phyloP scores from a whole-genome alignment of 2,329 filamentous ascomycete genomes.

The Hymenoscyphus albidus region DNA sequence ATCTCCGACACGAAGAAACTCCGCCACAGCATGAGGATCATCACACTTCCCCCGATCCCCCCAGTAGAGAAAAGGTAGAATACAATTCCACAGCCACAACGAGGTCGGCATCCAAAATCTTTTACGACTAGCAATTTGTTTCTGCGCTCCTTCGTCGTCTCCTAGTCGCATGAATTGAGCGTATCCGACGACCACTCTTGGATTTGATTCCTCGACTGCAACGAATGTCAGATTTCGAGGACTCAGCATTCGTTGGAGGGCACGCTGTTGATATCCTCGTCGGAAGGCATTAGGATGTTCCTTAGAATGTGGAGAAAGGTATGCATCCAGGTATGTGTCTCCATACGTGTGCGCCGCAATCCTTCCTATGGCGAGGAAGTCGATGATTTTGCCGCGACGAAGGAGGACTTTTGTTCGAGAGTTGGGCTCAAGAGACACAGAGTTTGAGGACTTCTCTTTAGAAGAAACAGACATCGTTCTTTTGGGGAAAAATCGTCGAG shows the following conservation, averaged over 20 bases:
- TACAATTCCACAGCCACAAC: conserved; percentile 2
- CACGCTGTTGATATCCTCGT: conserved; percentile 16
- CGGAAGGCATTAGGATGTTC: conserved; percentile 17
- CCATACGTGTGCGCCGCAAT: conserved; percentile 25
- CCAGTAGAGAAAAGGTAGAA: conserved; percentile 11
- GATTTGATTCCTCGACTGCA: conserved; percentile 16
- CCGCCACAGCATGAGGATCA: conserved; percentile 8
- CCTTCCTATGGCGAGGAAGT: conserved; percentile 17
- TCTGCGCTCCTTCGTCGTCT: conserved; percentile 22
- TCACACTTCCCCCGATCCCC: conserved; percentile 12
- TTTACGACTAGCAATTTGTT: conserved; percentile 12
- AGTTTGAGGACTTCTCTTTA: neutral
- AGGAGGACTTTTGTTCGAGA: conserved; percentile 18
- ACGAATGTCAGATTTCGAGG: conserved; percentile 22
- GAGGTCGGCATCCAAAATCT: conserved; percentile 9
- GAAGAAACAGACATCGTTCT: conserved; percentile 7
- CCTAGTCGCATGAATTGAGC: conserved; percentile 23
- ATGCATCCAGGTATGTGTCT: conserved; percentile 19
- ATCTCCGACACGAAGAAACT: conserved; percentile 11
- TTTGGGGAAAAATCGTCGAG: neutral
- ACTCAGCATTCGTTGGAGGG: conserved; percentile 18
- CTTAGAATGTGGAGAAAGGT: conserved; percentile 19
- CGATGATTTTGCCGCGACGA: conserved; percentile 18
- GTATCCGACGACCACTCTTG: conserved; percentile 19
- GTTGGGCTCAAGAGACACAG: neutral